Percentiles rank a stretch among this genome's conserved stretches.
Evolutionary conservation across 192 early-diverging fungal genomes (phyloP).

Genomic region (Dispira parvispora): DNA sequence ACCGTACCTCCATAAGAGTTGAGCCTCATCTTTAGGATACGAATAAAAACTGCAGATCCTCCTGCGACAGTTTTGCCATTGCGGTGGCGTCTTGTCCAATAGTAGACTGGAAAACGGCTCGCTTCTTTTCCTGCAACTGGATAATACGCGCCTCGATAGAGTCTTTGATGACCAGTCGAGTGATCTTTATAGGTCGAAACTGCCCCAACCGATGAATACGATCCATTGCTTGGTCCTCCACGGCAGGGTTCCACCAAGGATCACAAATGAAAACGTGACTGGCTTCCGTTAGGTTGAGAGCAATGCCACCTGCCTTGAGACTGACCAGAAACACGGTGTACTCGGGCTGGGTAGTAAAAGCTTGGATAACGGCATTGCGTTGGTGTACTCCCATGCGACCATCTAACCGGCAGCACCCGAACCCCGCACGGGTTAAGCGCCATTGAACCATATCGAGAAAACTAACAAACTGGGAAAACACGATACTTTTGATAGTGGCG

Average conservation of each 20-base stretch:
- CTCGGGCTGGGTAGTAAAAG: constrained; percentile 61
- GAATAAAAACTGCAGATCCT: constrained; percentile 77
- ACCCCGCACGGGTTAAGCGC: constrained; percentile 74
- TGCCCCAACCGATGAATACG: constrained; percentile 90
- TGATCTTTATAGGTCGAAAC: constrained; percentile 75
- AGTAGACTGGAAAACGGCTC: constrained; percentile 69
- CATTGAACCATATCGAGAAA: constrained; percentile 83
- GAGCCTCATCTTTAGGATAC: constrained; percentile 32
- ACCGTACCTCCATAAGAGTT: no score
- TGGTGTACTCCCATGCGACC: constrained; percentile 73
- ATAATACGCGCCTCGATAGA: constrained; percentile 83
- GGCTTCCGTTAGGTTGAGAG: constrained; percentile 84
- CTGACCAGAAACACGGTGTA: constrained; percentile 80
- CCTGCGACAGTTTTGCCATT: constrained; percentile 46
- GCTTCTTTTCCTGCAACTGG: constrained; percentile 88
- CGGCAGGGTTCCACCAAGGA: constrained; percentile 50
- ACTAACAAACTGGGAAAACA: constrained; percentile 75
- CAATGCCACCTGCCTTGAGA: constrained; percentile 84
- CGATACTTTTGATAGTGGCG: constrained; percentile 61
- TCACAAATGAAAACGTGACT: constrained; percentile 59
- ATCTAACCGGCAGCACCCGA: constrained; percentile 54
- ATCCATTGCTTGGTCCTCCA: constrained; percentile 72
- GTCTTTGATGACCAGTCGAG: constrained; percentile 80
- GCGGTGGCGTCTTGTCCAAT: constrained; percentile 70
- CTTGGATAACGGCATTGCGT: constrained; percentile 47